Evolutionary conservation across 225 moss, liverwort and hornwort genomes (phyloP), one percentile per base, ranked within the genome.

Genomic region (Sphagnum contortum): DNA sequence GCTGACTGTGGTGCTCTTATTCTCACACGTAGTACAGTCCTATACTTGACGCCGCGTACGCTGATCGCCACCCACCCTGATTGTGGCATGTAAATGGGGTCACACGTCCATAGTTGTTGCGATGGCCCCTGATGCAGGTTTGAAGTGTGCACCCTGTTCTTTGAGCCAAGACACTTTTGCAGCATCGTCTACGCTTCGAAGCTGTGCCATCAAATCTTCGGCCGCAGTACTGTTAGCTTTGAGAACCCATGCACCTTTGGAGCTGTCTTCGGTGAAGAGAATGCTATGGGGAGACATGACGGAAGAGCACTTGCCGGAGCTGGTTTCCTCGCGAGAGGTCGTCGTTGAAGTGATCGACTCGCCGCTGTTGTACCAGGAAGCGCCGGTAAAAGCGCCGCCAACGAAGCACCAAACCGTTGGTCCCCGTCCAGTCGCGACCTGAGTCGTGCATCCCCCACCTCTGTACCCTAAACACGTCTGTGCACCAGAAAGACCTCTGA

Each of bases 81-180:
- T 29, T 29, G 29, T 29, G 29, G 29, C 29, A 29, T 29, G 29
- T 29, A 29, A 29, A 29, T 29, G 29, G 29, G 29, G 29, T 29
- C 29, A 29, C 29, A 1, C 1, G 29, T 29, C 29, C 0, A 29
- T 29, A 29, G 29, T 29, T 29, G 29, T 29, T 29, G 29, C 29
- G 29, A 29, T 29, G 29, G 29, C 29, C 0, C 29, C 29, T 29
- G 29, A 29, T 29, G 29, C 29, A 29, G 29, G 29, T 29, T 29
- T 1, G 1, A 29, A 29, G 29, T 5, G 60, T 6, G 63, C 63
- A 50, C 48, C 63, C 3, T 12, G 63, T 4, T 47, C n/a, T 64
- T 10, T 64, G 13, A 50, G 49, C 63, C 63, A 64, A 13, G 48
- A 48, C 64, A 64, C 64, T 49, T 64, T 64, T 50, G 48, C 50